phyloP scores from a whole-genome alignment of 495 filamentous ascomycete genomes.

The Apiosordaria backusii region DNA sequence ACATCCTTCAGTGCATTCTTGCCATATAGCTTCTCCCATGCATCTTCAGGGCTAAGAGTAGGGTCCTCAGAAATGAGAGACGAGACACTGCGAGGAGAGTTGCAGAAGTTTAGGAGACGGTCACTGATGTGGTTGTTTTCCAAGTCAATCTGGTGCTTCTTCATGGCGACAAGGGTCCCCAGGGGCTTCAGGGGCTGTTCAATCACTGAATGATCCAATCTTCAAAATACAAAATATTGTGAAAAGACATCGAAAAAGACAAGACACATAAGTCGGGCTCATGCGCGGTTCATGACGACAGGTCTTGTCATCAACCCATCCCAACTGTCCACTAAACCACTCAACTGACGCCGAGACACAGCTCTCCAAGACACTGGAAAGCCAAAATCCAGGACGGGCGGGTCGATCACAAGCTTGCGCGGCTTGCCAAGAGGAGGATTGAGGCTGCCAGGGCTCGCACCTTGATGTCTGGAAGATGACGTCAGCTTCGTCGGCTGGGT shows the following conservation, averaged over 20 bases:
- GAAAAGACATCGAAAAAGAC: not conserved
- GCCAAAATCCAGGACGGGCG: not conserved
- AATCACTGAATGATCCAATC: not conserved
- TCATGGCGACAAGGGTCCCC: conserved; percentile 7
- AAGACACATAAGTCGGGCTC: not conserved
- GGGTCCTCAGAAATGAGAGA: conserved; percentile 55
- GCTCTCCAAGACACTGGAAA: not conserved
- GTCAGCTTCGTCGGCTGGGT: not conserved
- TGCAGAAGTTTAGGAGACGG: conserved; percentile 43
- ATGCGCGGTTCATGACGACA: not conserved
- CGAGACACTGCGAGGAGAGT: conserved; percentile 50
- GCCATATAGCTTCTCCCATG: conserved; percentile 55
- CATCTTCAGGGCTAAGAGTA: conserved; percentile 46
- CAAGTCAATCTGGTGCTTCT: conserved; percentile 5
- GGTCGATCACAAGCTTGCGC: not conserved
- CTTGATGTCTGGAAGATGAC: not conserved
- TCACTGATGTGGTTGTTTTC: conserved; percentile 20
- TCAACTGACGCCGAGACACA: not conserved
- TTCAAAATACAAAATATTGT: not conserved
- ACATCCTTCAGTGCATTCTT: conserved; percentile 20
- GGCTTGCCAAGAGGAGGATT: not conserved
- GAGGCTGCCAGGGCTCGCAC: not conserved
- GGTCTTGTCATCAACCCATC: not conserved
- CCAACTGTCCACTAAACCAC: not conserved
- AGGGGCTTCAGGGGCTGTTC: not conserved